Base-by-base conservation (phyloP, 345 rosid genomes). In the Ricinus communis region DNA sequence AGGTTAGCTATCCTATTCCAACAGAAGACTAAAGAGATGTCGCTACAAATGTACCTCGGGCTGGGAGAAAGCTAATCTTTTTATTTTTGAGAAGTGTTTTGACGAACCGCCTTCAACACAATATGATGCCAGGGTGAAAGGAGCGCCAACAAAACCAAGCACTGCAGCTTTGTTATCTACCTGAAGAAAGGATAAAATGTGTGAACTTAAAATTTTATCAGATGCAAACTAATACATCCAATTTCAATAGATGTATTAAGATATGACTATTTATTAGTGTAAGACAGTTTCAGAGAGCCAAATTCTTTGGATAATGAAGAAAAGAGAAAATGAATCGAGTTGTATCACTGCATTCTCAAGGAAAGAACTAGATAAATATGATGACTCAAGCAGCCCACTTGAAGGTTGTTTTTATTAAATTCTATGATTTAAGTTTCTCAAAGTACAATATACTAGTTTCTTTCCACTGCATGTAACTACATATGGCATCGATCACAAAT, bases 71-170 rank as follows among this genome's bases (percentile, higher is more conserved):
- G 98, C 99, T 66, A 93, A 74, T 86, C 62, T 85, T 76, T 95
- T 90, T 31, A 95, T 93, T 68, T 90, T 87, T 59, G 87, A 52
- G 78, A 95, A 95, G 87, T 95, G 88, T 82, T 93, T 92, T 60
- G 98, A 95, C 33, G 99, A 95, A 75, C 97, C 97, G 63, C 98
- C 99, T 83, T 95, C 97, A 45, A 95, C 93, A 9, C 86, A 90
- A 69, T 95, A 95, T 0, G 99, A 95, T 18, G 98, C 97, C 53
- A 95, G 87, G n/a, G 98, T 95, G 76, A 95, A 95, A 60, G 99
- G 98, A 79, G 99, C 99, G 14, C 99, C 99, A 33, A 93, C 97
- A 65, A 95, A 95, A 76, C 98, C 99, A 63, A 95, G 81, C 62
- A 92, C 94, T 49, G 96, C 98, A 10, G 97, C 90, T 77, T 88